phyloP scores from a whole-genome alignment of 768 basidiomycete species.

The Obba rivulosa region DNA sequence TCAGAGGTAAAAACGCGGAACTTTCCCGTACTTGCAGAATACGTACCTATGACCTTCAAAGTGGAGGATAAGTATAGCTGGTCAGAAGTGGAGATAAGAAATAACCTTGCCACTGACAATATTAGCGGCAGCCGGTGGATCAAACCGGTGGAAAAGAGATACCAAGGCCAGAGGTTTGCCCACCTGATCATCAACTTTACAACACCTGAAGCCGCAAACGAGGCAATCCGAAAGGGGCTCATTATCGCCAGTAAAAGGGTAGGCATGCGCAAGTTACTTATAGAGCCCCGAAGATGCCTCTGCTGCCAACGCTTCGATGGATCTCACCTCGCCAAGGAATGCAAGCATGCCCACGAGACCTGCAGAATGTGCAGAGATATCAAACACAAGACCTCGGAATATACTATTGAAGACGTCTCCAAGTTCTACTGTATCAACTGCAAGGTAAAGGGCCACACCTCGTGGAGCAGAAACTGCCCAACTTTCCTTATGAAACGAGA shows the following conservation, averaged over 20 bases:
- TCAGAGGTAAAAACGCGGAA: background rate
- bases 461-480: constrained; percentile 23
- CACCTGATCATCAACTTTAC: constrained; percentile 20
- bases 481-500: constrained; percentile 4
- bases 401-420: constrained; percentile 6
- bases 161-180: constrained; percentile 14
- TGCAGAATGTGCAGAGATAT: constrained; percentile 15
- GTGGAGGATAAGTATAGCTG: background rate
- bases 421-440: constrained; percentile 22
- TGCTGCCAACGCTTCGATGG: constrained; percentile 20
- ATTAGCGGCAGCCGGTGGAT: constrained; percentile 15
- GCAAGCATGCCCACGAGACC: constrained; percentile 4
- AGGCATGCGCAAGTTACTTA: constrained; percentile 7
- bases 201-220: constrained; percentile 19
- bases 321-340: constrained; percentile 13
- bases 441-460: constrained; percentile 20
- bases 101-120: background rate
- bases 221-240: constrained; percentile 16
- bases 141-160: constrained; percentile 16
- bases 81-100: constrained; percentile 12
- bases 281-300: constrained; percentile 21
- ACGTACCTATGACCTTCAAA: constrained; percentile 17
- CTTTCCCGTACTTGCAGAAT: background rate
- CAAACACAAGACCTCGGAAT: constrained; percentile 15
- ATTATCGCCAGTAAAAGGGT: constrained; percentile 12